Base-by-base conservation (phyloP, 768 basidiomycete species). In the Ramaria sp. region DNA sequence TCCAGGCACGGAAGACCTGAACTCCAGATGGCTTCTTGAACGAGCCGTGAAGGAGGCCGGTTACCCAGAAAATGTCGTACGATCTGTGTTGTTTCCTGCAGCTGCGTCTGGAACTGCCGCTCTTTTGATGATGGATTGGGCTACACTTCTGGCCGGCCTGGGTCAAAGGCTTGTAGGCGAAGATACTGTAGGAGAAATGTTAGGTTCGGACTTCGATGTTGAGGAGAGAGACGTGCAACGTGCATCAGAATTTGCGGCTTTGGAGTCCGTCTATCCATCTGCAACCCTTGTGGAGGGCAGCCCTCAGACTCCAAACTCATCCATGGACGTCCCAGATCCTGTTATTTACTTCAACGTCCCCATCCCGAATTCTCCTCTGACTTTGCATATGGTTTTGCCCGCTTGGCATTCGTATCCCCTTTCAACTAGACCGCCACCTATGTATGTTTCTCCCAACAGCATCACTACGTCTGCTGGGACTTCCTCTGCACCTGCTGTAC, bases 1-100 rank as follows among this genome's bases (percentile, higher is more conserved):
- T 88, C 67, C 81, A 19, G 84, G 86, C 0, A 69, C 71, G 3
- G 79, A 81, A 47, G 76, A 82, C 60, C 67, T 93, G 45, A 83
- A 83, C 65, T 78, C 71, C 54, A 80, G 89, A 22, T 94, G 91
- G 91, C 69, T 85, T 1, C 81, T 84, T 63, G 87, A 93, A 48
- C 82, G 86, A 64, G 83, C 86, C 2, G 74, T 84, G 56, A 92
- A 91, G 66, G 81, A 88, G 68, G 88, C 84, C 51, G 91, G 91
- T 20, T 93, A 85, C 75, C 91, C 91, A 24, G 67, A 75, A 2
- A 80, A 83, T 61, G 71, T 78, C 12, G 88, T 94, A 48, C 81
- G 79, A 63, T 77, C 77, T 19, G 31, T 45, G 4, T 19, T 19
- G 7, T 31, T 22, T 11, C n/a, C 19, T 17, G 41, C 13, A 19